A percentile compares a stretch with the other conserved stretches of the same genome.
These are phyloP conservation scores for Artemisia princeps DNA, from an alignment of 140 eudicot species.

Conservation along the genomic window DNA sequence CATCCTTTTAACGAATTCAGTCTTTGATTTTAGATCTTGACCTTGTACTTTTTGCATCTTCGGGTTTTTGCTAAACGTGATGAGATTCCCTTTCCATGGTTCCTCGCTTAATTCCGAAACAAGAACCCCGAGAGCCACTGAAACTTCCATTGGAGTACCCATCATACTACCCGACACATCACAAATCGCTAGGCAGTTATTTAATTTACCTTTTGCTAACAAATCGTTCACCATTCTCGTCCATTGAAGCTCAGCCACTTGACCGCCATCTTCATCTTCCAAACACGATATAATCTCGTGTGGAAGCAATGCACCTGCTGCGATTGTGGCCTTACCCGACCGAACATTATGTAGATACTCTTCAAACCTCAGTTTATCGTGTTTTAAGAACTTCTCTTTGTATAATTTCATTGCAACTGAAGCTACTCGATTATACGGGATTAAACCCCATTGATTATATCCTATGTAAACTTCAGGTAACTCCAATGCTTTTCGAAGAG, in stretches of 20 bases:
- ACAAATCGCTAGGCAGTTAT: constrained; percentile 21
- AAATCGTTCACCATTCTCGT: constrained; percentile 26
- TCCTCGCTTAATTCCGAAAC: constrained; percentile 24
- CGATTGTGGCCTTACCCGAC: constrained; percentile 15
- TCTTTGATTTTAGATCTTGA: constrained; percentile 16
- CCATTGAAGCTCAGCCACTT: constrained; percentile 31
- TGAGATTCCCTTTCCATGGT: constrained; percentile 29
- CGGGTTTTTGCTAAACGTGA: constrained; percentile 20
- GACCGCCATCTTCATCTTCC: constrained; percentile 17
- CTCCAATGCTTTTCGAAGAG: constrained; percentile 14
- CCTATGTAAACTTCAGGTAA: constrained; percentile 21
- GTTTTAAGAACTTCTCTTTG: constrained; percentile 12
- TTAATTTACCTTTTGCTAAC: constrained; percentile 21
- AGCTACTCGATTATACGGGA: constrained; percentile 17
- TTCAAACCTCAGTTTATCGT: not conserved
- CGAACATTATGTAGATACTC: not conserved
- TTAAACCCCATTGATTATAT: constrained; percentile 15
- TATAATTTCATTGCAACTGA: constrained; percentile 18
- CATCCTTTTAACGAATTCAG: constrained; percentile 12
- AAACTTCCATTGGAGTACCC: constrained; percentile 26
- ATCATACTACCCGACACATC: constrained; percentile 26
- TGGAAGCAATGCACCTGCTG: constrained; percentile 19
- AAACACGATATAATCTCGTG: constrained; percentile 20
- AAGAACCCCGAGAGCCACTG: constrained; percentile 24
- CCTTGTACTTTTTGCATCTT: constrained; percentile 10